Evolutionary conservation across 352 stramenopile genomes (phyloP).

Genomic region (Phytopythium mirpurense): DNA sequence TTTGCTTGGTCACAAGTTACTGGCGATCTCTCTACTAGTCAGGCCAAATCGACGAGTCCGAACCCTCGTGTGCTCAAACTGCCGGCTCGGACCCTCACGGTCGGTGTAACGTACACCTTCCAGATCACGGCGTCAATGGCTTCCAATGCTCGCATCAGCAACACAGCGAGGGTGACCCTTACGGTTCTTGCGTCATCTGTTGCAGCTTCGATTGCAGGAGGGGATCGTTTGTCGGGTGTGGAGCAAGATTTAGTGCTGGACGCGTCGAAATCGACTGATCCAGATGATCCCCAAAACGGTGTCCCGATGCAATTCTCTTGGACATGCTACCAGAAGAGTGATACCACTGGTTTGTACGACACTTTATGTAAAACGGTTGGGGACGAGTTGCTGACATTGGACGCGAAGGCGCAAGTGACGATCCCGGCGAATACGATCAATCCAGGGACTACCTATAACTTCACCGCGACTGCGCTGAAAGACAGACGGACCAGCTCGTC

Average conservation of each 20-base stretch:
- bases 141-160: conserved; percentile 36
- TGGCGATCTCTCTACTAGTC: conserved; percentile 26
- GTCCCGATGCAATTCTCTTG: conserved; percentile 38
- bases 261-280: conserved; percentile 43
- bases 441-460: conserved; percentile 48
- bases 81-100: conserved; percentile 35
- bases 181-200: conserved; percentile 35
- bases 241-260: conserved; percentile 49
- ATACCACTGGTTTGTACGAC: conserved; percentile 23
- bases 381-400: conserved; percentile 13
- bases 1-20: conserved; percentile 48
- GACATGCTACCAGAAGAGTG: conserved; percentile 27
- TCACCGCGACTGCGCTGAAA: conserved; percentile 36
- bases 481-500: conserved; percentile 26
- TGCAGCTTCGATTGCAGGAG: conserved; percentile 27
- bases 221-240: conserved; percentile 43
- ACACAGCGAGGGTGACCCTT: conserved; percentile 42
- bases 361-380: conserved; percentile 19
- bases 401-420: conserved; percentile 21
- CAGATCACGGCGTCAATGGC: conserved; percentile 48
- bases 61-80: conserved; percentile 55
- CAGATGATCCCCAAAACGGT: conserved; percentile 29
- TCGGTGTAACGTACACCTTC: conserved; percentile 56
- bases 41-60: conserved; percentile 45
- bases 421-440: conserved; percentile 39